Evolutionary conservation across 768 basidiomycete species (phyloP).

Genomic region (Amanita polypyramis): DNA sequence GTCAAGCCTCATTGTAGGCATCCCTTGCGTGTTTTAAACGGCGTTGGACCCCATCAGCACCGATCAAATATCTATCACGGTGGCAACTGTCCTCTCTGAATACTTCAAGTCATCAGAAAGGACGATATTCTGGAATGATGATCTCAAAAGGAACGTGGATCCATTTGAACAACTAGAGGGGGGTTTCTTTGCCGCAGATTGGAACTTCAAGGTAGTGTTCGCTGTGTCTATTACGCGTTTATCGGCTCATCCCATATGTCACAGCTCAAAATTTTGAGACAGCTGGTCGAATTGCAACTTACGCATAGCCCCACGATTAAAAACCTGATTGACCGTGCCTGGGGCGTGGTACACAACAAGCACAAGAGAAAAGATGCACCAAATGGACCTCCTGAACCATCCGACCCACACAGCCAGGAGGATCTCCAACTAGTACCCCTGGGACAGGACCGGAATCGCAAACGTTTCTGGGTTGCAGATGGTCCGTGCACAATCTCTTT

Average conservation of each 20-base stretch:
- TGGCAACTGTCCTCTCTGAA: conserved; percentile 58
- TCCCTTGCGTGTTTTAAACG: conserved; percentile 20
- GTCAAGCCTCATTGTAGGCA: conserved; percentile 16
- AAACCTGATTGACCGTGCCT: conserved; percentile 67
- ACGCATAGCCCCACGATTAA: conserved; percentile 60
- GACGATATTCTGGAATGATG: conserved; percentile 75
- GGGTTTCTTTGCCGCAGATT: conserved; percentile 74
- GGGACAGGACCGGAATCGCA: conserved; percentile 67
- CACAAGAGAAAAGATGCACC: conserved; percentile 71
- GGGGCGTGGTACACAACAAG: conserved; percentile 78
- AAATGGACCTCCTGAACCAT: conserved; percentile 41
- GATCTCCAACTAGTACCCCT: conserved; percentile 57
- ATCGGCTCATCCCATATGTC: conserved; percentile 9
- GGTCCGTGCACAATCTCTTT: conserved; percentile 58
- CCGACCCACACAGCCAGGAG: conserved; percentile 58
- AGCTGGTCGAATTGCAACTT: conserved; percentile 80
- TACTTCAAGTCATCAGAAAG: conserved; percentile 66
- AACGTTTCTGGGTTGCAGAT: conserved; percentile 82
- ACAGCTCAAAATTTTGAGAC: conserved; percentile 74
- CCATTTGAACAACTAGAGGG: conserved; percentile 56
- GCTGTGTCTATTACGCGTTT: conserved; percentile 12
- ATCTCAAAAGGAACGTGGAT: conserved; percentile 54
- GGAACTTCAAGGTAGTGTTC: conserved; percentile 68
- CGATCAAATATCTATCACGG: conserved; percentile 74
- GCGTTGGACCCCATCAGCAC: conserved; percentile 37